Evolutionary conservation across 257 asterid genomes (phyloP).

Genomic region (Forsythia viridissima): DNA sequence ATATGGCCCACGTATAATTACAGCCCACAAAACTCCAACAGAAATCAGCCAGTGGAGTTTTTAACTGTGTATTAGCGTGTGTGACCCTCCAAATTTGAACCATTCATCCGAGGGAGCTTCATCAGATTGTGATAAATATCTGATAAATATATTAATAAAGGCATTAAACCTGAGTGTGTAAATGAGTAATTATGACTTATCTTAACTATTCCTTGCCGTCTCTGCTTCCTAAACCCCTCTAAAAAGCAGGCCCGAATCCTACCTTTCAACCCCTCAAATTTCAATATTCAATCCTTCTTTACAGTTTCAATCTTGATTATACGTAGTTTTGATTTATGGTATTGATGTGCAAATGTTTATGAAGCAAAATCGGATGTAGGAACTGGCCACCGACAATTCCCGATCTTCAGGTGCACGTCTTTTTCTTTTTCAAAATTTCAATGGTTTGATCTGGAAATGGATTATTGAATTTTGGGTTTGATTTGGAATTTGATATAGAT

Average conservation of each 20-base stretch:
- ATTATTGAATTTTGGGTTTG: conserved; percentile 24
- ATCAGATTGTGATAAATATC: conserved; percentile 28
- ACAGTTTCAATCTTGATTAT: conserved; percentile 17
- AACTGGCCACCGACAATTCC: conserved; percentile 30
- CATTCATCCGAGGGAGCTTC: conserved; percentile 23
- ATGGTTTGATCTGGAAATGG: conserved; percentile 36
- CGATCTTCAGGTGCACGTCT: conserved; percentile 36
- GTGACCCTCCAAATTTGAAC: conserved; percentile 16
- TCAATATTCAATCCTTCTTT: conserved; percentile 4
- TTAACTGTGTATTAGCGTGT: conserved; percentile 6
- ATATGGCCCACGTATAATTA: conserved; percentile 18
- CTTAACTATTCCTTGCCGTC: conserved; percentile 33
- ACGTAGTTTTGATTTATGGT: not conserved
- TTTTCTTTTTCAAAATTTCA: conserved; percentile 14
- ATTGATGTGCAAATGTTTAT: conserved; percentile 12
- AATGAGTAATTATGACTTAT: conserved; percentile 29
- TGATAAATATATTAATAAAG: not conserved
- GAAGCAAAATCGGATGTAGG: conserved; percentile 6
- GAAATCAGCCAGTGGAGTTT: not conserved
- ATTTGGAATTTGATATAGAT: conserved; percentile 28
- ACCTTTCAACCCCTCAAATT: conserved; percentile 3
- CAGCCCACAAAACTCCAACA: conserved; percentile 27
- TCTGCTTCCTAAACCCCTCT: conserved; percentile 25
- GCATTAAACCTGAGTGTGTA: conserved; percentile 14
- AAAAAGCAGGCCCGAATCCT: conserved; percentile 33